Conservation (phyloP, 768 basidiomycete species). For the Tremella fuciformis region DNA sequence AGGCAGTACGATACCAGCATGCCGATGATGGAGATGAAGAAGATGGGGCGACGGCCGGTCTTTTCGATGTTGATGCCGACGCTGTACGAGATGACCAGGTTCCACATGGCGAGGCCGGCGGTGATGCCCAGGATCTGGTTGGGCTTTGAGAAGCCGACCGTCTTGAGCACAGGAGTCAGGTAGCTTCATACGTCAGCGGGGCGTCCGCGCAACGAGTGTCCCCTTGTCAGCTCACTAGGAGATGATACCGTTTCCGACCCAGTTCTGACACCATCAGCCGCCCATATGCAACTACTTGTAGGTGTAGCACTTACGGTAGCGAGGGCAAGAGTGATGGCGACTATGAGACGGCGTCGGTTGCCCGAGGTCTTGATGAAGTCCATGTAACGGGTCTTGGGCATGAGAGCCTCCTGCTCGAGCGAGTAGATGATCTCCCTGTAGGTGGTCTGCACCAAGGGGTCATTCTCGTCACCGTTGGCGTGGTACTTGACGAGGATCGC, state of each 20-base stretch:
- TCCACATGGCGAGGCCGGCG: conserved; percentile 16
- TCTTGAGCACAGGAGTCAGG: conserved; percentile 18
- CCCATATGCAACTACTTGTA: too few species aligned
- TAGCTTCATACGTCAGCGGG: not conserved
- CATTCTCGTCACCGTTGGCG: conserved; percentile 42
- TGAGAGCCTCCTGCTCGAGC: conserved; percentile 26
- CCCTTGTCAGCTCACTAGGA: too few species aligned
- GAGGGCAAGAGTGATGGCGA: conserved; percentile 66
- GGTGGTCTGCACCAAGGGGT: conserved; percentile 38
- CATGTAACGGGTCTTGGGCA: conserved; percentile 30
- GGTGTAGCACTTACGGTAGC: conserved; percentile 63
- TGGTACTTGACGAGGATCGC: conserved; percentile 43
- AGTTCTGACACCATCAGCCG: too few species aligned
- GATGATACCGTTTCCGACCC: too few species aligned
- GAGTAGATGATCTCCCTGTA: conserved; percentile 36
- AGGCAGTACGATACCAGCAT: conserved; percentile 2
- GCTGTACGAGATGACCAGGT: conserved; percentile 9
- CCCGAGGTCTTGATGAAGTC: conserved; percentile 58
- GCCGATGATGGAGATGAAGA: conserved; percentile 8
- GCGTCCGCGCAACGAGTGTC: too few species aligned
- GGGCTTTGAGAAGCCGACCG: conserved; percentile 32
- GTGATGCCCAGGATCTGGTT: conserved; percentile 16
- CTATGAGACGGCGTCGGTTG: conserved; percentile 65
- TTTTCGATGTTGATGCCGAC: conserved; percentile 9
- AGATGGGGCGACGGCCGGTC: conserved; percentile 11